Percentiles rank a stretch among this genome's conserved stretches.
Evolutionary conservation across 2,329 filamentous ascomycete species (phyloP).

Genomic region (Botrytis byssoidea): DNA sequence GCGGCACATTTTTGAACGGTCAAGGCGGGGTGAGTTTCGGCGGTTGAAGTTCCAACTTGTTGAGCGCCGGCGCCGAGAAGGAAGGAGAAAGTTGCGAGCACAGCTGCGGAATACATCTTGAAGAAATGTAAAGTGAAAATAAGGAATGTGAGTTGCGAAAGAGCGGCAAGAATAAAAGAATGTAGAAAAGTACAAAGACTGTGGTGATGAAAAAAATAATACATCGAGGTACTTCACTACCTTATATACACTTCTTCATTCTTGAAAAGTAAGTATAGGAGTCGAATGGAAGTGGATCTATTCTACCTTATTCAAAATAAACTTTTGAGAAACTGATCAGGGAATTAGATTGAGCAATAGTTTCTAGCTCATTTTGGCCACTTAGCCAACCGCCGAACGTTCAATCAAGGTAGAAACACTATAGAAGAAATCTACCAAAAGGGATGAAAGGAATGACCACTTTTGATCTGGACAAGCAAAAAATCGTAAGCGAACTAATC

Average conservation of each 20-base stretch:
- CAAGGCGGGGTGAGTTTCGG: slow-evolving; percentile 52
- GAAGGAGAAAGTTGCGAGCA: slow-evolving; percentile 18
- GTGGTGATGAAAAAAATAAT: not conserved
- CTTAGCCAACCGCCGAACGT: slow-evolving; percentile 2
- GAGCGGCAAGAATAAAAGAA: slow-evolving; percentile 2
- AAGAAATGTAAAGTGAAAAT: not conserved
- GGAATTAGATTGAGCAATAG: not conserved
- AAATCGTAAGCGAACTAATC: slow-evolving; percentile 8
- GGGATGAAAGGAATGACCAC: not conserved
- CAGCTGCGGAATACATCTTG: slow-evolving; percentile 15
- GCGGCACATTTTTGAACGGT: slow-evolving; percentile 29
- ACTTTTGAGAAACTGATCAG: not conserved
- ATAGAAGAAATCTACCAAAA: slow-evolving; percentile 1
- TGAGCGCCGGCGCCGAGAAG: slow-evolving; percentile 30
- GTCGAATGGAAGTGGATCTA: not conserved
- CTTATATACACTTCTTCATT: slow-evolving; percentile 10
- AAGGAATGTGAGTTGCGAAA: slow-evolving; percentile 11
- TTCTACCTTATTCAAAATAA: not conserved
- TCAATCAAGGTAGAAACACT: not conserved
- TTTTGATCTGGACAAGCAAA: not conserved
- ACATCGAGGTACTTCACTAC: not conserved
- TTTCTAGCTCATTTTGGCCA: not conserved
- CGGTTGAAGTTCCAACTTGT: slow-evolving; percentile 43
- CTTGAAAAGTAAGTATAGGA: not conserved
- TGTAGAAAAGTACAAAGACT: slow-evolving; percentile 10